Evolutionary conservation across 2,329 filamentous ascomycete genomes (phyloP), one percentile per base, ranked within the genome.

Genomic region (Colletotrichum lupini): DNA sequence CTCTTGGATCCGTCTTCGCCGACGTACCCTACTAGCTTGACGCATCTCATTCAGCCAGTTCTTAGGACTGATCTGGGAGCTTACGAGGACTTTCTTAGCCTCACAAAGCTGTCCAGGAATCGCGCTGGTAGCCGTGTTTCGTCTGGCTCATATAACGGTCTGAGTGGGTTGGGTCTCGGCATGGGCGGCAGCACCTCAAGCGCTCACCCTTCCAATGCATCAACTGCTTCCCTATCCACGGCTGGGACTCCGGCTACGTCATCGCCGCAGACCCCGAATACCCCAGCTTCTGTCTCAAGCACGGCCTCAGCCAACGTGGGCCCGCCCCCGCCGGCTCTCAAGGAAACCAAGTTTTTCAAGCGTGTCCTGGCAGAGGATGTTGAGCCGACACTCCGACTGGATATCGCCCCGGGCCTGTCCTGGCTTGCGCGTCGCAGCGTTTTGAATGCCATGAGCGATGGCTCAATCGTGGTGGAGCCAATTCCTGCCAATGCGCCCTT

Each of bases 321-420:
- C 19, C 75, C 78, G 14, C 80, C 80, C 28, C 75, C 90, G 42
- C 91, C 90, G 3, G 91, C 92, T 5, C 85, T 99, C 53, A 97
- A 97, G 79, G 97, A 98, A 69, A 94, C 93, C 32, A 94, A 93
- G 76, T 99, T 98, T 80, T 99, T 96, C 85, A 98, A 98, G 85
- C 92, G 97, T 59, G 92, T 92, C 6, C 83, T 98, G 30, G 88
- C 91, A 24, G 97, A 99, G 81, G 97, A 99, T 79, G 94, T 99
- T 69, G 97, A 99, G 80, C 97, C 97, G 0, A 98, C 97, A 0
- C 85, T 99, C 11, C 92, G 97, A 55, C 89, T 99, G 4, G 97
- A 99, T 81, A 89, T 91, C 2, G 95, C 97, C 0, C 97, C 97
- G 0, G 94, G 95, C 0, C 89, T 99, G 32, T 98, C 95, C 0